These are phyloP conservation scores for Penicillium janthinellum DNA, from an alignment of 2,329 filamentous ascomycete species.

Conservation along the genomic window DNA sequence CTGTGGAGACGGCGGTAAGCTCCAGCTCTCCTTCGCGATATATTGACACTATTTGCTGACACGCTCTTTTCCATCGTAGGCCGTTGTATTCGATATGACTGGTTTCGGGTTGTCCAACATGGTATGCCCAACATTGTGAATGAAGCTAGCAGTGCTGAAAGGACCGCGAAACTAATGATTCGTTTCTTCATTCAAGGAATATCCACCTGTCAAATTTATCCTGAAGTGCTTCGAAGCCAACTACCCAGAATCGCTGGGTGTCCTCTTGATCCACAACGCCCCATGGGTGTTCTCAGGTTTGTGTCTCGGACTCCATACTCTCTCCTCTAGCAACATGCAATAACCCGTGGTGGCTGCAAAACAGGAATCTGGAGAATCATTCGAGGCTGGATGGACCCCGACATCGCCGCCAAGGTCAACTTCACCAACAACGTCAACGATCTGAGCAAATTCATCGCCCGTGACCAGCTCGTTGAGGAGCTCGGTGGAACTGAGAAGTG, in stretches of 20 bases:
- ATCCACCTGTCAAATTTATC: conserved; percentile 95
- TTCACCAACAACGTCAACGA: conserved; percentile 81
- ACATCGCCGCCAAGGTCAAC: conserved; percentile 89
- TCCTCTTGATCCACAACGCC: conserved; percentile 86
- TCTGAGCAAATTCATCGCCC: conserved; percentile 71
- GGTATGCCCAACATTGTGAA: conserved; percentile 50
- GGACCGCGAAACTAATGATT: neutral
- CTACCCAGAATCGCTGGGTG: conserved; percentile 86
- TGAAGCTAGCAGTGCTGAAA: too few relatives aligned
- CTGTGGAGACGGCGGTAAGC: conserved; percentile 81
- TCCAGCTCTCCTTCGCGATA: neutral
- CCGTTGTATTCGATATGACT: conserved; percentile 92
- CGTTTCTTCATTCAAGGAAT: conserved; percentile 61
- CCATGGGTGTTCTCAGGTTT: conserved; percentile 92
- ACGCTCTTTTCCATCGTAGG: conserved; percentile 52
- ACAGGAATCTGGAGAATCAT: conserved; percentile 90
- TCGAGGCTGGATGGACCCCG: conserved; percentile 90
- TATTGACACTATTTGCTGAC: conserved; percentile 1
- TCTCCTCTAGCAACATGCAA: neutral
- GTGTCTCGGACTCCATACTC: conserved; percentile 20
- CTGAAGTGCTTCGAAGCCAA: conserved; percentile 98
- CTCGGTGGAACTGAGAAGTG: conserved; percentile 82
- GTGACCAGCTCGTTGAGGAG: conserved; percentile 71
- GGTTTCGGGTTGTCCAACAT: conserved; percentile 92
- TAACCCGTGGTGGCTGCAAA: neutral